Evolutionary conservation across 2,329 filamentous ascomycete species (phyloP), one percentile per base, ranked within the genome.

Genomic region (Pseudopyricularia cyperi): DNA sequence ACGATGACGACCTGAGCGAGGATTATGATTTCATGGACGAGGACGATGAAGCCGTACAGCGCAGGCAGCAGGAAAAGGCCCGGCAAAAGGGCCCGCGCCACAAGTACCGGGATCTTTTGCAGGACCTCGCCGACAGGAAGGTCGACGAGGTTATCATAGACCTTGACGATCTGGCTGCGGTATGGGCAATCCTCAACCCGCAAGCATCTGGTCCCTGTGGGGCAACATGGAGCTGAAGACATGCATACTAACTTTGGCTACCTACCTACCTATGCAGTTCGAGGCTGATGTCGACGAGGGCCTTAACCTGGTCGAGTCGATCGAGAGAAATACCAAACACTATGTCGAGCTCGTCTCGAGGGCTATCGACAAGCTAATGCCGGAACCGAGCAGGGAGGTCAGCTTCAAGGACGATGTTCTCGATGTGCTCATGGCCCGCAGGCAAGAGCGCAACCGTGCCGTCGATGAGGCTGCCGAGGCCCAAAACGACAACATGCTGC

Each of bases 331-430:
- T 68, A 89, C 93, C 15, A 87, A 93, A 63, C 93, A 95, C 66
- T 98, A 98, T 64, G 83, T 97, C 58, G 93, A 98, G 62, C 79
- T 97, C 54, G 70, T 97, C 54, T 91, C 91, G 3, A 78, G 85
- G 58, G 93, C 93, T 7, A 83, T 96, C 46, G 93, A 98, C 70
- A 85, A 82, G 54, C 77, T 87, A 52, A 82, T 98, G 77, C 93
- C 93, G 1, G 74, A 78, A 56, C 85, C 90, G 39, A 85, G 80
- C 14, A 75, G 75, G 51, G 89, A 95, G 57, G 77, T 91, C 58
- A 90, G 85, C 59, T 97, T 95, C 76, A 97, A 97, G 67, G 90
- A 96, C 63, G 93, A 98, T 68, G 90, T 97, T 9, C 77, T 98
- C 44, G 93, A 98, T 68, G 88, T 98, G 30, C 85, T 98, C 62